A percentile compares a stretch with the other conserved stretches of the same genome.
phyloP scores from a whole-genome alignment of 768 basidiomycete species.

The Leccinum uliginosum region DNA sequence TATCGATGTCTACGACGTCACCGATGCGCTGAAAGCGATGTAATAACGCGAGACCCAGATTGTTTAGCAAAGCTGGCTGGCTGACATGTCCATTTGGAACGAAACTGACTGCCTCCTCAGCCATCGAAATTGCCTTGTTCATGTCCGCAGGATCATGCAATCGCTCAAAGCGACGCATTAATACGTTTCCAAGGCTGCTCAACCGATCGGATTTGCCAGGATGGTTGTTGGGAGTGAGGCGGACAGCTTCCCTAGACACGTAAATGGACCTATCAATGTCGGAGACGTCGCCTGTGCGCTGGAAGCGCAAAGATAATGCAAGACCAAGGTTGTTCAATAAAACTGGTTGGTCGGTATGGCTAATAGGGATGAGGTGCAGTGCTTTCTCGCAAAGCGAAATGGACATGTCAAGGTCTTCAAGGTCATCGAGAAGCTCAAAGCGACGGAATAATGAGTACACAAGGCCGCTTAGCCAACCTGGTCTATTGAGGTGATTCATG shows the following conservation, averaged over 20 bases:
- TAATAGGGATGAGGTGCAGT: too few species aligned
- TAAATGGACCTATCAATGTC: not conserved
- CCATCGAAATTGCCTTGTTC: not conserved
- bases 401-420: too few species aligned
- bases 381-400: too few species aligned
- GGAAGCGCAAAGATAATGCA: not conserved
- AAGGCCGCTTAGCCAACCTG: too few species aligned
- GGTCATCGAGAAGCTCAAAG: too few species aligned
- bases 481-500: not conserved
- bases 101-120: not conserved
- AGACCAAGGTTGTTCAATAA: not conserved
- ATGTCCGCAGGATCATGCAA: not conserved
- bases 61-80: not conserved
- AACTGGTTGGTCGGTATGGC: not conserved
- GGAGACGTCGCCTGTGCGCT: not conserved
- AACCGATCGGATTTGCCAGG: not conserved
- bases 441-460: too few species aligned
- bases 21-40: not conserved
- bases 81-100: not conserved
- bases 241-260: not conserved
- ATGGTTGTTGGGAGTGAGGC: not conserved
- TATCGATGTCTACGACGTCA: too few species aligned
- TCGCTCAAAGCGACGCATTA: not conserved
- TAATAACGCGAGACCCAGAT: not conserved
- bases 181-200: not conserved